Conservation (phyloP, 1,139 yeast species). For the Petasospora rhodanensis region DNA sequence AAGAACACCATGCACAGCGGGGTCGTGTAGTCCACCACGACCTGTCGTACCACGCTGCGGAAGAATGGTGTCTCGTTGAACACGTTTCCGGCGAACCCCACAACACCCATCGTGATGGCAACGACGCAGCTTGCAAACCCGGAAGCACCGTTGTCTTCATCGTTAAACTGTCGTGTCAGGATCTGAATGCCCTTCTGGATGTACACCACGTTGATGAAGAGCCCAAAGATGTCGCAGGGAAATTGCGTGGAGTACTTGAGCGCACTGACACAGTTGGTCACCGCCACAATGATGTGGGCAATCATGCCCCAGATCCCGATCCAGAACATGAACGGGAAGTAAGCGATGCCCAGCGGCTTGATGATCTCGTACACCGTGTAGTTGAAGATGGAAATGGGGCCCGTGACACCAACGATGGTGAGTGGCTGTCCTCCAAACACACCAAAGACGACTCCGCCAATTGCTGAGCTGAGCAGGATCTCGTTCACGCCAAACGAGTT, state of each 20-base stretch:
- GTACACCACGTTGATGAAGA: slow-evolving; percentile 86
- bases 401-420: slow-evolving; percentile 96
- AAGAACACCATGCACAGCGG: slow-evolving; percentile 82
- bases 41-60: slow-evolving; percentile 54
- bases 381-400: slow-evolving; percentile 88
- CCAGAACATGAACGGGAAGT: slow-evolving; percentile 96
- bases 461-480: slow-evolving; percentile 73
- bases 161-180: slow-evolving; percentile 60
- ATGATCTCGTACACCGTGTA: slow-evolving; percentile 86
- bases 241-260: slow-evolving; percentile 72
- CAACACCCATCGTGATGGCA: slow-evolving; percentile 66
- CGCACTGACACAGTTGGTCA: slow-evolving; percentile 64
- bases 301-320: slow-evolving; percentile 87
- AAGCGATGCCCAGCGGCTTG: slow-evolving; percentile 40
- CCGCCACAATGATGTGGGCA: slow-evolving; percentile 69
- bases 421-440: slow-evolving; percentile 84
- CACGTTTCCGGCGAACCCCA: slow-evolving; percentile 62
- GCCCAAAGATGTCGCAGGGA: slow-evolving; percentile 92
- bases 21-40: slow-evolving; percentile 81
- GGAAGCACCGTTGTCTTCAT: slow-evolving; percentile 38
- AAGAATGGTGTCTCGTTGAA: slow-evolving; percentile 62
- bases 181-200: slow-evolving; percentile 88
- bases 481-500: slow-evolving; percentile 91
- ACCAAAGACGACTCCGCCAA: slow-evolving; percentile 90
- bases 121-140: slow-evolving; percentile 78